Percentiles rank a stretch among this genome's conserved stretches.
Evolutionary conservation across 352 stramenopile species (phyloP).

Genomic region (Phytophthora kernoviae): DNA sequence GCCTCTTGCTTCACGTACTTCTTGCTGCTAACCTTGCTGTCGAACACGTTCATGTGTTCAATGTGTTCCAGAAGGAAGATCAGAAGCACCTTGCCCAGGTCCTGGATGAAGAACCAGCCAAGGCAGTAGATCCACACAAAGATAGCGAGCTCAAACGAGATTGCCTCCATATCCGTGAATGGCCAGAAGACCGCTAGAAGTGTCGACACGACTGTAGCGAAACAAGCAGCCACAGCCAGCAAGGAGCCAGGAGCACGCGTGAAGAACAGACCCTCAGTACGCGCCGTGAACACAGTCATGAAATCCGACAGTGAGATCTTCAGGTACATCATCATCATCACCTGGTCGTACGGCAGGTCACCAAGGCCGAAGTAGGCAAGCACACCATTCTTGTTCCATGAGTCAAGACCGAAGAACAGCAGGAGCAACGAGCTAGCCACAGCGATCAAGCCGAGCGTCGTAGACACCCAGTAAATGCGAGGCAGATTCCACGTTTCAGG

Average conservation of each 20-base stretch:
- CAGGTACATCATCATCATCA: conserved; percentile 94
- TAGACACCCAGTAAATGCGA: conserved; percentile 63
- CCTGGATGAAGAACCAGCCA: conserved; percentile 89
- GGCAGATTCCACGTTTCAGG: conserved; percentile 79
- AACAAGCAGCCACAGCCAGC: conserved; percentile 70
- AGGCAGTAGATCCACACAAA: conserved; percentile 93
- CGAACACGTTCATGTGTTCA: conserved; percentile 58
- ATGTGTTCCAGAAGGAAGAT: conserved; percentile 68
- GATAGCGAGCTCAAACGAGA: conserved; percentile 67
- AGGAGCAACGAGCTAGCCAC: conserved; percentile 86
- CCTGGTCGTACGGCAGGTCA: conserved; percentile 87
- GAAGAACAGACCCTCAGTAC: conserved; percentile 87
- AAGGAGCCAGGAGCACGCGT: conserved; percentile 70
- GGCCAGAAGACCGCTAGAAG: conserved; percentile 88
- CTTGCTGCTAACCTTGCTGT: conserved; percentile 63
- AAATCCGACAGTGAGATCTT: conserved; percentile 95
- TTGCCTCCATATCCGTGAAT: conserved; percentile 75
- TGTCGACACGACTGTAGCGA: conserved; percentile 83
- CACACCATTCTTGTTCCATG: conserved; percentile 75
- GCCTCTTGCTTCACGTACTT: conserved; percentile 66
- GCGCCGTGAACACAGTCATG: conserved; percentile 92
- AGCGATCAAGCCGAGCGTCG: conserved; percentile 72
- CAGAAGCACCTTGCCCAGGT: conserved; percentile 73
- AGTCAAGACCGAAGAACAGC: conserved; percentile 84
- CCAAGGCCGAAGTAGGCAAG: conserved; percentile 63